phyloP scores from a whole-genome alignment of 257 asterid species.

The Agastache rugosa region DNA sequence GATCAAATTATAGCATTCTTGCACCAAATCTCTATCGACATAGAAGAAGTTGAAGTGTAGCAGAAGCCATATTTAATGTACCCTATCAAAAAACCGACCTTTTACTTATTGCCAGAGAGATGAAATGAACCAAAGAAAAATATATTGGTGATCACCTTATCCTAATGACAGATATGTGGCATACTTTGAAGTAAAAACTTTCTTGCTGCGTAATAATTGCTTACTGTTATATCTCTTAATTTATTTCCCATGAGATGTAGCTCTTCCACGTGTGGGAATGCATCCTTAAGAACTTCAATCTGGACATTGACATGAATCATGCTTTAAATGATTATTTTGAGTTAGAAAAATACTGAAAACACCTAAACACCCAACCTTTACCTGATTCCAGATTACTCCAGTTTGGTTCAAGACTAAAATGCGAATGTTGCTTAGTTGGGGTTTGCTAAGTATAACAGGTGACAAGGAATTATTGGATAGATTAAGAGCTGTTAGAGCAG shows the following conservation, averaged over 20 bases:
- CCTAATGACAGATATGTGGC: slow-evolving; percentile 13
- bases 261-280: slow-evolving; percentile 75
- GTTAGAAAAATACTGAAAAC: slow-evolving; percentile 13
- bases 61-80: slow-evolving; percentile 13
- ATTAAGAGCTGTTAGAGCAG: slow-evolving; percentile 73
- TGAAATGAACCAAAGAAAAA: slow-evolving; percentile 7
- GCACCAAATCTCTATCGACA: not conserved
- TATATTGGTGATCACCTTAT: not conserved
- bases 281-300: slow-evolving; percentile 81
- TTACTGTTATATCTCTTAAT: slow-evolving; percentile 67
- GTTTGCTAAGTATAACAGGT: slow-evolving; percentile 49
- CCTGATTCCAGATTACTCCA: slow-evolving; percentile 86
- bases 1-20: not conserved
- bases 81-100: not conserved
- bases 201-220: slow-evolving; percentile 30
- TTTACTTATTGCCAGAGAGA: slow-evolving; percentile 1
- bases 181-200: slow-evolving; percentile 10
- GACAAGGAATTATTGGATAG: slow-evolving; percentile 72
- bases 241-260: slow-evolving; percentile 90
- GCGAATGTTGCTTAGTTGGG: slow-evolving; percentile 63
- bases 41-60: not conserved
- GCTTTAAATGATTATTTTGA: slow-evolving; percentile 20
- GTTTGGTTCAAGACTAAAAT: slow-evolving; percentile 83
- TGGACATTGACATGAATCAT: slow-evolving; percentile 43
- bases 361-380: slow-evolving; percentile 35